These are phyloP conservation scores for Termitomyces sp. DNA, from an alignment of 768 basidiomycete species.

Conservation along the genomic window DNA sequence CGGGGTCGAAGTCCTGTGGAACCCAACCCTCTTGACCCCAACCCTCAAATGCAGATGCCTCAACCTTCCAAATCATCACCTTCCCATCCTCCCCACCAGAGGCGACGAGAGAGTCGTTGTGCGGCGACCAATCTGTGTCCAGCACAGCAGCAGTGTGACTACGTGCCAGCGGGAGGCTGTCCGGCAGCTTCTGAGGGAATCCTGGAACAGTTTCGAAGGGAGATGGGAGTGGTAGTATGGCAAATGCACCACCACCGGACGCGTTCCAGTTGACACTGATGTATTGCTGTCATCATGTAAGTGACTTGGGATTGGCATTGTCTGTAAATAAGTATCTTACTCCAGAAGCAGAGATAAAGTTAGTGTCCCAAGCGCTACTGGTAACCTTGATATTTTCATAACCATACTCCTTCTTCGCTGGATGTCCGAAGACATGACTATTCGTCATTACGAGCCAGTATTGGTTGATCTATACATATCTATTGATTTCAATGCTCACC, in stretches of 20 bases:
- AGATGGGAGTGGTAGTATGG: conserved; percentile 84
- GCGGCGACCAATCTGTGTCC: conserved; percentile 96
- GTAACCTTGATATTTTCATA: conserved; percentile 85
- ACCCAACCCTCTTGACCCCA: conserved; percentile 86
- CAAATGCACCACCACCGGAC: conserved; percentile 91
- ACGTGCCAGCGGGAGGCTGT: conserved; percentile 88
- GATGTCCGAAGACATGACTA: conserved; percentile 91
- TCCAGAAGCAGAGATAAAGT: conserved; percentile 81
- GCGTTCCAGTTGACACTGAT: conserved; percentile 94
- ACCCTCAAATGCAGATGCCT: conserved; percentile 63
- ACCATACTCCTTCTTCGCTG: conserved; percentile 80
- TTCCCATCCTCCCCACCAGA: conserved; percentile 95
- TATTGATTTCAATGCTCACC: conserved; percentile 40
- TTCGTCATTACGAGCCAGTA: conserved; percentile 2
- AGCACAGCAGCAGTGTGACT: conserved; percentile 83
- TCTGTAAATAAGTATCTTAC: conserved; percentile 41
- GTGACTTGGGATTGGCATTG: conserved; percentile 6
- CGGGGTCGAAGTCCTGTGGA: conserved; percentile 81
- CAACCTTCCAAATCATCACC: conserved; percentile 88
- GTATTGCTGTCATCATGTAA: conserved; percentile 54
- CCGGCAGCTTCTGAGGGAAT: conserved; percentile 82
- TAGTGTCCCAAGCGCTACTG: conserved; percentile 95
- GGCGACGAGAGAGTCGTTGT: conserved; percentile 87
- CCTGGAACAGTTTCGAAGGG: conserved; percentile 54
- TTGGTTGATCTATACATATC: not conserved